Base-by-base conservation (phyloP, 495 filamentous ascomycete genomes). In the Daldinia concentrica region DNA sequence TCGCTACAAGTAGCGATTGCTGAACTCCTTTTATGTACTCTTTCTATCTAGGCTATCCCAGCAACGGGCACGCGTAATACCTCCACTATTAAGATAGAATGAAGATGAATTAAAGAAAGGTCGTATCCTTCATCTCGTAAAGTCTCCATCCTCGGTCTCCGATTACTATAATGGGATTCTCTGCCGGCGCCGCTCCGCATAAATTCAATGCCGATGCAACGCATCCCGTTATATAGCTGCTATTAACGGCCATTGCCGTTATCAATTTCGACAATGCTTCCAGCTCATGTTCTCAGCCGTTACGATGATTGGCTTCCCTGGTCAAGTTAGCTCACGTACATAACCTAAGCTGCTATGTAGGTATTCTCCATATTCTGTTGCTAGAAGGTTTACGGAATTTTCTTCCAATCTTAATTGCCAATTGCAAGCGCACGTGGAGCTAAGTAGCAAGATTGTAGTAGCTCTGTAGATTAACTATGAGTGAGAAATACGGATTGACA, bases 141-240 rank as follows among this genome's bases (percentile, higher is more conserved):
- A 45, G 59, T 64, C 64, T 58, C 69, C 64, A 68, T 73, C 43
- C 26, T 74, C 71, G 71, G 71, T 34, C 36, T 17, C 37, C 45
- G 58, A 67, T 70, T 74, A 55, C 71, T 58, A 54, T 50, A 74
- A 74, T 54, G 27, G 63, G 71, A 62, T 52, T 51, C 66, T 69
- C 48, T 58, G 12, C 66, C 71, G 71, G 66, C 58, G 34, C 51
- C 36, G 66, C 30, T 34, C 58, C 51, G 24, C 43, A 54, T 30
- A 45, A 57, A 34, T 27, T 37, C 41, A 36, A 45, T 14, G 43
- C 54, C 66, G 34, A 74, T 74, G 71, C 66, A 70, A 70, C 71
- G 57, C 66, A 51, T 64, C 30, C 37, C 43, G 36, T 22, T 59
- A 64, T 39, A 34, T 51, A 64, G 36, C 64, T 72, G 22, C 69